phyloP scores from a whole-genome alignment of 2,329 filamentous ascomycete genomes.

The Cercospora nicotianae region DNA sequence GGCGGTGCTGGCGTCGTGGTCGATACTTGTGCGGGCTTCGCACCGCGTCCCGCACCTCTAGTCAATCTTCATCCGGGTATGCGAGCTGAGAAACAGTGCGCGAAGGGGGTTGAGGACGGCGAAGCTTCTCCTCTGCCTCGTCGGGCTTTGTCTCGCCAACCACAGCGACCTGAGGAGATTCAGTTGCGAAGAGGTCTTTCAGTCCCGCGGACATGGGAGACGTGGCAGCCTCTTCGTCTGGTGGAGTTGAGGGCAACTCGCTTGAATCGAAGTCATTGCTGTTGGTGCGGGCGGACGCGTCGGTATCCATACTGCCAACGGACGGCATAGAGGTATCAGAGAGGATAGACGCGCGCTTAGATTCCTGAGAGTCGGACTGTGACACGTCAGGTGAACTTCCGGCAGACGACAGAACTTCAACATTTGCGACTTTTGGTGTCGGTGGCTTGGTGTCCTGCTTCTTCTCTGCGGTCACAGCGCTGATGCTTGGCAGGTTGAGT shows the following conservation, averaged over 20 bases:
- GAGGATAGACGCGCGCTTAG: neutral
- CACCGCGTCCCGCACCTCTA: constrained; percentile 11
- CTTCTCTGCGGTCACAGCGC: constrained; percentile 3
- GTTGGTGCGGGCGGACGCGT: neutral
- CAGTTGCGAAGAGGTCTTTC: neutral
- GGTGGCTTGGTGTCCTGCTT: neutral
- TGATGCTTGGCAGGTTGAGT: constrained; percentile 11
- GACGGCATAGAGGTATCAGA: constrained; percentile 6
- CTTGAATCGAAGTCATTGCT: constrained; percentile 8
- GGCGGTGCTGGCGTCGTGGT: neutral
- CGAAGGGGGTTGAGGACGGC: constrained; percentile 4
- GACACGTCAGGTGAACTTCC: neutral
- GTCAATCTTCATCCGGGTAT: constrained; percentile 12
- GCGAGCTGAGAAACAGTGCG: constrained; percentile 12
- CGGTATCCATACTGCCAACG: neutral
- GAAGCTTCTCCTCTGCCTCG: constrained; percentile 1
- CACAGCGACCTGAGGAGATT: constrained; percentile 3
- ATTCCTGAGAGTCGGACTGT: constrained; percentile 2
- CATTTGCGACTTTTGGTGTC: constrained; percentile 10
- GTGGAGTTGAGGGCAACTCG: neutral
- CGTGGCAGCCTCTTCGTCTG: constrained; percentile 4
- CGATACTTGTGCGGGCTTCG: constrained; percentile 5
- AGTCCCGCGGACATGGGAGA: constrained; percentile 3
- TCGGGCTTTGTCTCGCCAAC: neutral
- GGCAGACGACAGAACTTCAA: constrained; percentile 5